Conservation (phyloP, 352 stramenopile species). For the Globisporangium okanoganense region DNA sequence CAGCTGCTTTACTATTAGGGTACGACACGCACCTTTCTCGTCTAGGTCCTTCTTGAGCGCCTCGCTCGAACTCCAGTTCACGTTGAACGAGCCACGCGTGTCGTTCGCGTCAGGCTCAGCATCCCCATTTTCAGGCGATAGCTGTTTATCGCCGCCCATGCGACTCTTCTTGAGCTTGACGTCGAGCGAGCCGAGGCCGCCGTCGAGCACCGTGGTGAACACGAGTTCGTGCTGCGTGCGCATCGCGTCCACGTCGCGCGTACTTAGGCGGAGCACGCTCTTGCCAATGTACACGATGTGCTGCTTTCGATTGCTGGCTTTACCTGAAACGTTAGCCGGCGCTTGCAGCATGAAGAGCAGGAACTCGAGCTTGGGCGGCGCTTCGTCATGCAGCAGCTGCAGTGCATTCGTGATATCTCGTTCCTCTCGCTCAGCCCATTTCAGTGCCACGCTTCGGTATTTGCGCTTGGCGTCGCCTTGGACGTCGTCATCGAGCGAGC, state of each 20-base stretch:
- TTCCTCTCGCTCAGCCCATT: constrained; percentile 21
- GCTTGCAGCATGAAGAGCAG: constrained; percentile 29
- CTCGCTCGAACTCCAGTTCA: constrained; percentile 57
- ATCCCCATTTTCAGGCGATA: background rate
- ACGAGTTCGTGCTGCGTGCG: constrained; percentile 37
- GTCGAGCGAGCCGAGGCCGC: constrained; percentile 30
- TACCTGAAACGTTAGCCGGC: too few species aligned
- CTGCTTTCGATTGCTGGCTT: background rate
- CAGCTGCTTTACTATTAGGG: background rate
- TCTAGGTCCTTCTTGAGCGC: constrained; percentile 42
- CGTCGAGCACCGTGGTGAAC: constrained; percentile 34
- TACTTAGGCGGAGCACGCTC: constrained; percentile 25
- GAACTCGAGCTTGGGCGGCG: constrained; percentile 20
- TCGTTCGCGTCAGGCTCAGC: too few species aligned
- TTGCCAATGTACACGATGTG: constrained; percentile 32
- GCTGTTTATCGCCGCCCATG: background rate
- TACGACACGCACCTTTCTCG: constrained; percentile 26
- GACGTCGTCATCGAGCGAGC: constrained; percentile 18
- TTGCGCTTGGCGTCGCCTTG: constrained; percentile 4
- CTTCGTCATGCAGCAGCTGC: constrained; percentile 4
- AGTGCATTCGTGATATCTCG: constrained; percentile 10
- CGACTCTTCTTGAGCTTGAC: constrained; percentile 25
- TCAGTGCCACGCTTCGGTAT: constrained; percentile 22
- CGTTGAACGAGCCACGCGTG: constrained; percentile 27
- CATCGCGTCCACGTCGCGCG: constrained; percentile 36